Evolutionary conservation across 176 grass and related monocot genomes (phyloP), one percentile per base, ranked within the genome.

Genomic region (Oryza glumipatula): DNA sequence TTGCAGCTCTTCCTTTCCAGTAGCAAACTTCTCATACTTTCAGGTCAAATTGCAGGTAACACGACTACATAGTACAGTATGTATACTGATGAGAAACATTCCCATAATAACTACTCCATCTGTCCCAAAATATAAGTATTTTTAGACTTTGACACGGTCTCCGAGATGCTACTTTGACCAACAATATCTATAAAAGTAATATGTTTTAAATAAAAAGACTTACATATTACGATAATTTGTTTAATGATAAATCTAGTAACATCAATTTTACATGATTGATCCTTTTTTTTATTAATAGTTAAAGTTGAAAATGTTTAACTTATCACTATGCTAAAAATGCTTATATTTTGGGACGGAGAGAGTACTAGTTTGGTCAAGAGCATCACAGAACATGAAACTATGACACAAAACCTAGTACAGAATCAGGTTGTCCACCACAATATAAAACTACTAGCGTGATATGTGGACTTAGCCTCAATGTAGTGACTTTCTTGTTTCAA

Each of bases 381-480:
- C 56, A 74, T 33, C 19, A 65, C 64, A 14, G 17, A 73, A 24
- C 70, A 83, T 32, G 5, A 16, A 72, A 35, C 14, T 24, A 51
- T n/a, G 32, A 56, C 21, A 13, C 24, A 56, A 32, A 72, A 56
- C 66, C 4, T 7, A 36, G 17, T 70, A 76, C 39, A 70, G 16
- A 68, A 76, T 67, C 38, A 19, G 17, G 21, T 11, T 49, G 39
- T 28, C 15, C 70, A 88, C 38, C 28, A 65, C 21, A 38, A 46
- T 15, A 71, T 38, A 38, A 52, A 82, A 51, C 58, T 30, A 82
- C 23, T 60, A 72, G 32, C 21, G 7, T 67, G 61, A 75, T 33
- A 67, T 54, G 15, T 86, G 30, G 43, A 63, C 41, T 86, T 80
- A 73, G 8, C 46, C 22, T 44, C 15, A 41, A n/a, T 9, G 39